A percentile compares a stretch with the other conserved stretches of the same genome.
Evolutionary conservation across 2,329 filamentous ascomycete species (phyloP).

Genomic region (Hymenoscyphus occultus): DNA sequence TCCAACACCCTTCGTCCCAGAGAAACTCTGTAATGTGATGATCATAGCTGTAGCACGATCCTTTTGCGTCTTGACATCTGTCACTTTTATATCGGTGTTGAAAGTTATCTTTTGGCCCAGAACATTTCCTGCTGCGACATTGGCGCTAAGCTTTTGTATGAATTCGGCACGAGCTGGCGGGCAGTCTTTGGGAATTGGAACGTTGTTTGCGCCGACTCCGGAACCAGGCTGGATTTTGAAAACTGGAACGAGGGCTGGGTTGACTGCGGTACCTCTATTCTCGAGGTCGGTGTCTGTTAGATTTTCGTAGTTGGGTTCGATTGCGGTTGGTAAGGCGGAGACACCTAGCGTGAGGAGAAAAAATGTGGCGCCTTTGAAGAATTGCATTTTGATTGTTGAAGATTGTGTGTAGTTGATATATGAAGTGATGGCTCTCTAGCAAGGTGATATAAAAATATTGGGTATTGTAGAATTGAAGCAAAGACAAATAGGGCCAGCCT

Average conservation of each 20-base stretch:
- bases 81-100: slow-evolving; percentile 15
- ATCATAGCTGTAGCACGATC: slow-evolving; percentile 21
- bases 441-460: neutral
- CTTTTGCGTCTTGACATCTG: slow-evolving; percentile 16
- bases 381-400: slow-evolving; percentile 7
- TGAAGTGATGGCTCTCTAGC: neutral
- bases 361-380: slow-evolving; percentile 1
- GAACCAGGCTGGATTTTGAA: slow-evolving; percentile 20
- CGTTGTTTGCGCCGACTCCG: slow-evolving; percentile 17
- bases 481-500: neutral
- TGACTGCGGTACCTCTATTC: slow-evolving; percentile 1
- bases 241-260: slow-evolving; percentile 18
- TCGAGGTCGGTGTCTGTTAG: neutral
- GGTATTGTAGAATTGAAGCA: slow-evolving; percentile 3
- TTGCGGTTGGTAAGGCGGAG: slow-evolving; percentile 5
- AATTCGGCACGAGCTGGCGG: slow-evolving; percentile 19
- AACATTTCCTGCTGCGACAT: slow-evolving; percentile 24
- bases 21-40: slow-evolving; percentile 22
- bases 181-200: slow-evolving; percentile 18
- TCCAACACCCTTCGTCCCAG: slow-evolving; percentile 18
- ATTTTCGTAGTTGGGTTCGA: neutral
- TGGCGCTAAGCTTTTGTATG: slow-evolving; percentile 16
- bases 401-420: neutral
- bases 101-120: slow-evolving; percentile 19
- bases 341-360: slow-evolving; percentile 6